Conservation (phyloP, 352 stramenopile species). For the Phytophthora multivora region DNA sequence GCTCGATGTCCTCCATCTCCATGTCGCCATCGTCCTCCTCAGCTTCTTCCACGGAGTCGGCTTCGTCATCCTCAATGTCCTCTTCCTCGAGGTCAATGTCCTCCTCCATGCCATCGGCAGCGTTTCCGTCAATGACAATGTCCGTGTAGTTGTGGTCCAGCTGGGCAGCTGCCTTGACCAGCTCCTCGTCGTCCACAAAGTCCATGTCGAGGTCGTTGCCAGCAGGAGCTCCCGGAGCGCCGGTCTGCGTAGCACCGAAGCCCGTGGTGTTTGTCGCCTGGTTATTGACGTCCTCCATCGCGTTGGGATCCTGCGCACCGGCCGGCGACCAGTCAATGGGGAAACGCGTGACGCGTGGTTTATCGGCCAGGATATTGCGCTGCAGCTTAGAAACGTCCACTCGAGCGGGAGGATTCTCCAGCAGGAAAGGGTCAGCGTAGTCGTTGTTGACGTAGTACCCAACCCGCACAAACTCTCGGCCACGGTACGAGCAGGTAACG, state of each 20-base stretch:
- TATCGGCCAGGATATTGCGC: conserved; percentile 97
- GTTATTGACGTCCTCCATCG: conserved; percentile 41
- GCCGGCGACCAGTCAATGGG: conserved; percentile 95
- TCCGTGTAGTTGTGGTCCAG: conserved; percentile 90
- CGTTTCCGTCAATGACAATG: conserved; percentile 82
- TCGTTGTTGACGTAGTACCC: conserved; percentile 99
- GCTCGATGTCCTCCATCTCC: conserved; percentile 64
- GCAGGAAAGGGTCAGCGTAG: conserved; percentile 91
- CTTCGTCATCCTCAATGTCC: conserved; percentile 71
- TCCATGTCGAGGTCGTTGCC: conserved; percentile 61
- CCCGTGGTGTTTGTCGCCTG: conserved; percentile 13
- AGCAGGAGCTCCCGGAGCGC: conserved; percentile 8
- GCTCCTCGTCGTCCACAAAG: conserved; percentile 85
- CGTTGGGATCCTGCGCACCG: conserved; percentile 47
- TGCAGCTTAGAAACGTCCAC: conserved; percentile 94
- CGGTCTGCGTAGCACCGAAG: conserved; percentile 33
- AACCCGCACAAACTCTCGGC: conserved; percentile 96
- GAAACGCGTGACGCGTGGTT: conserved; percentile 95
- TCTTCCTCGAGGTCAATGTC: conserved; percentile 74
- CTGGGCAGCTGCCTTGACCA: conserved; percentile 85
- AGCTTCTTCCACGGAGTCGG: conserved; percentile 65
- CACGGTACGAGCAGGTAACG: conserved; percentile 97
- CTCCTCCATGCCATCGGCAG: conserved; percentile 59
- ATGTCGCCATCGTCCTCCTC: conserved; percentile 81
- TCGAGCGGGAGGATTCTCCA: conserved; percentile 75